phyloP scores from a whole-genome alignment of 768 basidiomycete genomes.

The Trametes cinnabarina region DNA sequence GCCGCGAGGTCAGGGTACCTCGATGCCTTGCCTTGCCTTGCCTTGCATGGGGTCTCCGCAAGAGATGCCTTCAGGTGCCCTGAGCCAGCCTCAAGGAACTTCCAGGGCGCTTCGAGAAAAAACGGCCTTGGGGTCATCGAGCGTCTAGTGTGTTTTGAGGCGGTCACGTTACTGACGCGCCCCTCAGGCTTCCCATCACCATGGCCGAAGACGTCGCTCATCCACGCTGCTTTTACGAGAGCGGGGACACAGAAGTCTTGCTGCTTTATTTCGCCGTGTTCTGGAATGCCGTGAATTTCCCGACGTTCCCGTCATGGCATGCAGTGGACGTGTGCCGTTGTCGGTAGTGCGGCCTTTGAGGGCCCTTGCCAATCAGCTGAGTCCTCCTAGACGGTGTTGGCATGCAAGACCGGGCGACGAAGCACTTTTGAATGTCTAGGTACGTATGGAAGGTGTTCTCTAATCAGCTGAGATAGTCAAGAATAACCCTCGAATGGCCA shows the following conservation, averaged over 20 bases:
- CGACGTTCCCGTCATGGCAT: neutral
- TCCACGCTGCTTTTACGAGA: slow-evolving; percentile 1
- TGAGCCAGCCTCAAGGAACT: no score
- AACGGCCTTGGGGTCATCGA: no score
- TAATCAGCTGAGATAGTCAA: neutral
- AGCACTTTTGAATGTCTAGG: neutral
- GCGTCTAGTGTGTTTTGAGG: no score
- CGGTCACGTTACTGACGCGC: no score
- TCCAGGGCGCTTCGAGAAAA: no score
- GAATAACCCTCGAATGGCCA: neutral
- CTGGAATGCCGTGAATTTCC: slow-evolving; percentile 9
- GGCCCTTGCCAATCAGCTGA: slow-evolving; percentile 8
- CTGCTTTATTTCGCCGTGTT: neutral
- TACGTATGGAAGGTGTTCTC: neutral
- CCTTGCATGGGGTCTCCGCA: no score
- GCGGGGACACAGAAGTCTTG: neutral
- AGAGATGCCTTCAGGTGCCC: no score
- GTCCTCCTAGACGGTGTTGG: neutral
- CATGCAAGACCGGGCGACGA: neutral
- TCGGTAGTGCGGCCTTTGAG: slow-evolving; percentile 2
- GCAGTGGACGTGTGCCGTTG: neutral
- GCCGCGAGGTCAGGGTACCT: no score
- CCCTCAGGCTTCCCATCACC: no score
- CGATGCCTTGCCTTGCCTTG: no score
- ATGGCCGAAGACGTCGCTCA: neutral